Evolutionary conservation across 352 stramenopile genomes (phyloP).

Genomic region (Globisporangium cylindrosporum): DNA sequence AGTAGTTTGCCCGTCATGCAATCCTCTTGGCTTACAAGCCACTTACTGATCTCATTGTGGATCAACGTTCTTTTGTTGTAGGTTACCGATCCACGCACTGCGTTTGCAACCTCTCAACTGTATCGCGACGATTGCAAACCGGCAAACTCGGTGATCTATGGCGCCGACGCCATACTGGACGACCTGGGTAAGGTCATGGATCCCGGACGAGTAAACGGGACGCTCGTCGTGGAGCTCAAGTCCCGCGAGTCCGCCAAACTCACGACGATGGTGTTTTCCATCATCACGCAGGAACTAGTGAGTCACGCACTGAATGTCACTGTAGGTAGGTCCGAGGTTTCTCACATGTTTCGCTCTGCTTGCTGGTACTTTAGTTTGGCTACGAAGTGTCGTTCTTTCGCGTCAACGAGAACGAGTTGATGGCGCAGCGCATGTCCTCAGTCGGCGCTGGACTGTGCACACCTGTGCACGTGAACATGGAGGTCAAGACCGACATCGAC

Average conservation of each 20-base stretch:
- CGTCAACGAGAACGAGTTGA: slow-evolving; percentile 6
- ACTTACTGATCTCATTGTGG: too few relatives aligned
- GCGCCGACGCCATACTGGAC: slow-evolving; percentile 31
- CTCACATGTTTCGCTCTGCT: too few relatives aligned
- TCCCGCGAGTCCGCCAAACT: slow-evolving; percentile 24
- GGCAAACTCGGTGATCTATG: slow-evolving; percentile 26
- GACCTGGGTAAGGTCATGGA: slow-evolving; percentile 22
- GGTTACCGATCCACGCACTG: slow-evolving; percentile 30
- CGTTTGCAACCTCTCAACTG: slow-evolving; percentile 16
- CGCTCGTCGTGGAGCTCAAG: slow-evolving; percentile 43
- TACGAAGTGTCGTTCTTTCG: slow-evolving; percentile 39
- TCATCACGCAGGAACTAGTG: slow-evolving; percentile 26
- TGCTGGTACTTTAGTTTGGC: slow-evolving; percentile 20
- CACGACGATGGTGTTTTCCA: too few relatives aligned
- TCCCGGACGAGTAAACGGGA: slow-evolving; percentile 29
- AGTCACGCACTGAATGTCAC: not conserved
- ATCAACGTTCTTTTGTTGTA: not conserved
- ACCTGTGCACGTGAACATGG: slow-evolving; percentile 30
- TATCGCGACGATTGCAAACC: slow-evolving; percentile 31
- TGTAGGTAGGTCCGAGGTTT: too few relatives aligned
- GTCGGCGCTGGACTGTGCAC: slow-evolving; percentile 23
- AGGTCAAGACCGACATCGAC: slow-evolving; percentile 15
- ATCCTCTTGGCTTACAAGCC: too few relatives aligned
- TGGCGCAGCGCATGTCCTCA: slow-evolving; percentile 39
- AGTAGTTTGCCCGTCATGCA: too few relatives aligned